Evolutionary conservation across 2,329 filamentous ascomycete genomes (phyloP), one percentile per base, ranked within the genome.

Genomic region (Talaromyces funiculosus): DNA sequence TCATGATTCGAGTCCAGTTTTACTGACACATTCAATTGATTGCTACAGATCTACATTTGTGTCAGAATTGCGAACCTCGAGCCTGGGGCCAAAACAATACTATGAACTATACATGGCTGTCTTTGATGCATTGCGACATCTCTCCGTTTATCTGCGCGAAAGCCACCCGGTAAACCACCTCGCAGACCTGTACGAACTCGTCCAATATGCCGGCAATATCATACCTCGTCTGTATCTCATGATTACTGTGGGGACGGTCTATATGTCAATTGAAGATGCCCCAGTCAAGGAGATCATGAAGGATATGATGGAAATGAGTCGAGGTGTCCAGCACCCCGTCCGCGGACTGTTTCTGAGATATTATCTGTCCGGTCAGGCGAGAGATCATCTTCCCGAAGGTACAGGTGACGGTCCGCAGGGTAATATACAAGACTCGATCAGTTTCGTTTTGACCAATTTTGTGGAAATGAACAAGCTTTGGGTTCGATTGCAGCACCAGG

Each of bases 251-350:
- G 94, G 94, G 61, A 99, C 94, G 2, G 95, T 96, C 53, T 99
- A 99, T 81, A 99, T 99, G 94, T 88, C 90, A 26, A 95, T 99
- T 71, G 90, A 94, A 70, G 94, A 97, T 82, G 94, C 95, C 61
- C 94, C 94, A 0, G 94, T 99, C 67, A 99, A 99, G 79, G 94
- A 99, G 80, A 91, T 99, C 64, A 99, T 99, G 94, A 99, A 99
- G 78, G 94, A 99, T 76, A 99, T 99, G 94, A 99, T 99, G 94
- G 94, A 99, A 77, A 99, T 99, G 94, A 97, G 92, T 77, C 86
- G 94, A 64, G 94, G 94, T 60, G 92, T 99, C 22, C 94, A 99
- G 72, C 94, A 99, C 76, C 94, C 94, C 16, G 92, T 97, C 64
- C 90, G 94, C 61, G 94, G 94, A 18, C 82, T 99, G 59, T 99